Percentiles rank a stretch among this genome's conserved stretches.
Evolutionary conservation across 2,329 filamentous ascomycete species (phyloP).

Genomic region (Aspergillus latus): DNA sequence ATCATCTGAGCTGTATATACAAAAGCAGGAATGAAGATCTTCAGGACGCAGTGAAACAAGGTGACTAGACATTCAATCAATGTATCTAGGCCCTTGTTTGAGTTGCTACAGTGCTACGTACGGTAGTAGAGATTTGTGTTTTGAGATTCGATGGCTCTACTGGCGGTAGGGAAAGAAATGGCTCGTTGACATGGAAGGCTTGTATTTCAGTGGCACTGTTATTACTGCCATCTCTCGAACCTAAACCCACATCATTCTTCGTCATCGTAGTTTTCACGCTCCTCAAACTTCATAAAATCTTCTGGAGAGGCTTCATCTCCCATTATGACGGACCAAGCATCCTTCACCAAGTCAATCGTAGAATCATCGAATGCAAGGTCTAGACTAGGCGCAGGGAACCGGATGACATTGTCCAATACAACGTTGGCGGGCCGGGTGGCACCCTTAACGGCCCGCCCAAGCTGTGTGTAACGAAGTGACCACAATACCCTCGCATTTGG

Average conservation of each 20-base stretch:
- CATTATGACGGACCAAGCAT: conserved; percentile 67
- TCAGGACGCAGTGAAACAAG: too few species aligned
- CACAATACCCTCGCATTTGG: conserved; percentile 48
- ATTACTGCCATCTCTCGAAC: background rate
- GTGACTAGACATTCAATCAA: too few species aligned
- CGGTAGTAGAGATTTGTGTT: too few species aligned
- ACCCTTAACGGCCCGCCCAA: conserved; percentile 26
- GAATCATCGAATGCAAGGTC: conserved; percentile 74
- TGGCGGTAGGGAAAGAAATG: too few species aligned
- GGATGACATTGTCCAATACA: conserved; percentile 48
- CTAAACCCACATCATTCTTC: conserved; percentile 40
- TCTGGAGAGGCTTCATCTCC: conserved; percentile 51
- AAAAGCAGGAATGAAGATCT: too few species aligned
- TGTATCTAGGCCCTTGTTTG: too few species aligned
- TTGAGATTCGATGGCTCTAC: too few species aligned
- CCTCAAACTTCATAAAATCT: conserved; percentile 75
- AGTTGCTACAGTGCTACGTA: too few species aligned
- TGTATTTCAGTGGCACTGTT: background rate
- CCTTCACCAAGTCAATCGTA: conserved; percentile 64
- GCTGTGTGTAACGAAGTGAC: conserved; percentile 55
- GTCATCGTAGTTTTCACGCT: conserved; percentile 63
- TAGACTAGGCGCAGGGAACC: conserved; percentile 59
- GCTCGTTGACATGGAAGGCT: too few species aligned
- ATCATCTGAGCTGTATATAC: background rate
- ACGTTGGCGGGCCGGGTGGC: conserved; percentile 17